Evolutionary conservation across 2,329 filamentous ascomycete genomes (phyloP), one percentile per base, ranked within the genome.

Genomic region (Blumeria hordei): DNA sequence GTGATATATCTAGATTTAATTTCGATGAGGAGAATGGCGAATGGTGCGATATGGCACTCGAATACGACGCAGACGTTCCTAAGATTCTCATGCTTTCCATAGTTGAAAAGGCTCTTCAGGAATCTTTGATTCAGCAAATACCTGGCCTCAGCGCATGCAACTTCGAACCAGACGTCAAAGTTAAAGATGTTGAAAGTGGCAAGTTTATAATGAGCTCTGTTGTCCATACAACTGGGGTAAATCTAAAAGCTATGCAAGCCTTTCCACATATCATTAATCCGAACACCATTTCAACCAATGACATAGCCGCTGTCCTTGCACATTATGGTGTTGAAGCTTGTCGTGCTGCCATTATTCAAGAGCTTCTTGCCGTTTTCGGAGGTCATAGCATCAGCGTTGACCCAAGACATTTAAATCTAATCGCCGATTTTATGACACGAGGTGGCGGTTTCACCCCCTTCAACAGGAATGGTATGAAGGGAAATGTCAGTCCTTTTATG

Each of bases 351-450:
- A 96, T 98, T 64, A 83, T 95, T 47, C 76, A 77, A 56, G 92
- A 98, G 70, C 78, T 98, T 64, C 77, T 80, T 55, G 77, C 75
- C 45, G 90, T 98, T 59, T 98, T 98, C 74, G 74, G 76, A 53
- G 81, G 83, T 64, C 90, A 98, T 78, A 85, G 85, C 64, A 98
- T 98, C 71, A 77, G 75, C 57, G 92, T 98, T 54, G 88, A 98
- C 67, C 80, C 83, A 60, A 80, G 92, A 54, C 93, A 98, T 71
- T 70, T 98, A 61, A 95, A 92, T 69, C 75, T 98, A 61, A 96
- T 98, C 62, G 90, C 85, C 50, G 92, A 98, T 67, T 87, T 87
- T 67, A 98, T 98, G 92, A 98, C 92, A n/a, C 78, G 90, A 54
- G 82, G 81, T 57, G 92, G 92, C 60, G 81, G 79, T 1, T 98